Evolutionary conservation across 192 early-diverging fungal genomes (phyloP).

Genomic region (Coemansia sp.): DNA sequence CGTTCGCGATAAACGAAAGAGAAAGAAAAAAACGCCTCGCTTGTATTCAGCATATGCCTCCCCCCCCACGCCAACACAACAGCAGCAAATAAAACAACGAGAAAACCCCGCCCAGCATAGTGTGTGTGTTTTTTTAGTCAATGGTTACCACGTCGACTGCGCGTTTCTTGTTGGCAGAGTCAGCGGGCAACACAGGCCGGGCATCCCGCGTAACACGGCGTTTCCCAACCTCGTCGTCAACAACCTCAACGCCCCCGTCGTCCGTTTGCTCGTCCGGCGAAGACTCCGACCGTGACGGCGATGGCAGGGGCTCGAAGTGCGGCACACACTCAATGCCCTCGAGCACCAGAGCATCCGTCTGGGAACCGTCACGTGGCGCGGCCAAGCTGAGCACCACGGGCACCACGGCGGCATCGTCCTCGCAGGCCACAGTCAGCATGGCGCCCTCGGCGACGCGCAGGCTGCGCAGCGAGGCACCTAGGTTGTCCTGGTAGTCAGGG

Average conservation of each 20-base stretch:
- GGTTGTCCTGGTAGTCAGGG: conserved; percentile 85
- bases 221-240: conserved; percentile 6
- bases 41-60: neutral
- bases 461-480: conserved; percentile 54
- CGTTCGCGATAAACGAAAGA: no score
- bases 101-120: no score
- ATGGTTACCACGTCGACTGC: conserved; percentile 7
- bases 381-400: conserved; percentile 40
- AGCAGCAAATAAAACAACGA: no score
- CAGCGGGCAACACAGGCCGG: no score
- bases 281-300: neutral
- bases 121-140: no score
- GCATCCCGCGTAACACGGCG: neutral
- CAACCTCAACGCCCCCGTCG: conserved; percentile 14
- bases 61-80: no score
- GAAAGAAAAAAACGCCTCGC: neutral
- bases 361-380: neutral
- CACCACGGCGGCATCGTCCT: conserved; percentile 24
- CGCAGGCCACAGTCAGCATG: conserved; percentile 34
- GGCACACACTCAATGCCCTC: conserved; percentile 36
- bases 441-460: conserved; percentile 55
- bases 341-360: conserved; percentile 6
- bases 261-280: conserved; percentile 3
- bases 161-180: neutral
- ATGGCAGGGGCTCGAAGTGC: conserved; percentile 29